Evolutionary conservation across 2,329 filamentous ascomycete genomes (phyloP).

Genomic region (Hypoxylon sp.): DNA sequence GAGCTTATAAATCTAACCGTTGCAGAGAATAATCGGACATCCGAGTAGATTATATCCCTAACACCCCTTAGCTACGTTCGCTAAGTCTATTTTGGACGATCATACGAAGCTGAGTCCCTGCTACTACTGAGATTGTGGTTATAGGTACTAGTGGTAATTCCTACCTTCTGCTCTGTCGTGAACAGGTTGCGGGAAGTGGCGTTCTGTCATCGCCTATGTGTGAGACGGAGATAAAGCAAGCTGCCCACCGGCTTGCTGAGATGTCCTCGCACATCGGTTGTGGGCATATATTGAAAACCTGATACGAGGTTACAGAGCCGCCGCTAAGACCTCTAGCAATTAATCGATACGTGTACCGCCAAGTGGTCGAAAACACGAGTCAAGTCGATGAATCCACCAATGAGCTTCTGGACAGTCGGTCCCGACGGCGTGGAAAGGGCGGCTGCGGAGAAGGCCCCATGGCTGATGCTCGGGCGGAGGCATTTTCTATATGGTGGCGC

Average conservation of each 20-base stretch:
- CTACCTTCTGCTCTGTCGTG: slow-evolving; percentile 10
- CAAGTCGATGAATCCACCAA: slow-evolving; percentile 30
- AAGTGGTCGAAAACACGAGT: slow-evolving; percentile 30
- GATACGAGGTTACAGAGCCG: slow-evolving; percentile 41
- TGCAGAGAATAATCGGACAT: slow-evolving; percentile 31
- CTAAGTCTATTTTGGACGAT: slow-evolving; percentile 1
- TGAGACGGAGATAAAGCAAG: slow-evolving; percentile 26
- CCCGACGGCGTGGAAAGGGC: slow-evolving; percentile 39
- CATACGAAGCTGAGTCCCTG: background rate
- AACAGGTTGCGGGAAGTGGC: background rate
- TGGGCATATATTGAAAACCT: slow-evolving; percentile 41
- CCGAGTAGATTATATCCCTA: slow-evolving; percentile 15
- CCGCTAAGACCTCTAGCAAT: slow-evolving; percentile 25
- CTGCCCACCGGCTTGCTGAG: slow-evolving; percentile 14
- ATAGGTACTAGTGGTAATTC: slow-evolving; percentile 1
- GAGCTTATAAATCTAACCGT: background rate
- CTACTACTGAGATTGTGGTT: slow-evolving; percentile 4
- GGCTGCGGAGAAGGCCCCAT: slow-evolving; percentile 26
- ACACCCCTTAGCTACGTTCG: slow-evolving; percentile 3
- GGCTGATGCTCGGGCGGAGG: slow-evolving; percentile 28
- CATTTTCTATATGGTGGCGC: slow-evolving; percentile 40
- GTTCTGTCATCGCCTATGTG: slow-evolving; percentile 7
- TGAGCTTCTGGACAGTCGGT: slow-evolving; percentile 24
- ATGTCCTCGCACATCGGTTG: slow-evolving; percentile 33
- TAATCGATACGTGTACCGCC: slow-evolving; percentile 29